phyloP scores from a whole-genome alignment of 345 rosid species.

The Acer campestre region DNA sequence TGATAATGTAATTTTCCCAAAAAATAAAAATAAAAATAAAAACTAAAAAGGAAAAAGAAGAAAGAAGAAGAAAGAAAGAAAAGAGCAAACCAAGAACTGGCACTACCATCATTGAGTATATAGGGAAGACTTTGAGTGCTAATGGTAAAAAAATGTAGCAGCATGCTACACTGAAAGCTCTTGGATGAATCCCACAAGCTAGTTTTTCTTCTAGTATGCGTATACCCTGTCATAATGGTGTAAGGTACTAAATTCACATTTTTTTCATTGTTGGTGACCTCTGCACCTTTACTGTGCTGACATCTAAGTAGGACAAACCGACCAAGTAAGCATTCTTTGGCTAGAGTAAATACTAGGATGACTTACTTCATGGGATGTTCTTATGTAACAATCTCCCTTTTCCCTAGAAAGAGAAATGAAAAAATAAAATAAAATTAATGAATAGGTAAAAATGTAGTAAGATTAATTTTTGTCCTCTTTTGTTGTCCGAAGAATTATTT shows the following conservation, averaged over 20 bases:
- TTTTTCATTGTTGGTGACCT: background rate
- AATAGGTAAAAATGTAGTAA: background rate
- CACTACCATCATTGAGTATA: background rate
- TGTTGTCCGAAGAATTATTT: background rate
- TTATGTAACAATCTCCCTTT: background rate
- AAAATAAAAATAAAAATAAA: background rate
- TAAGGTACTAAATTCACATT: background rate
- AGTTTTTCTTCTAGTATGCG: background rate
- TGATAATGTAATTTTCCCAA: background rate
- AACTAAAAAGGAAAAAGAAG: background rate
- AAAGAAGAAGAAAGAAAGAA: background rate
- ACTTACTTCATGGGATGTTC: background rate
- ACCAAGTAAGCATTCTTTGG: background rate
- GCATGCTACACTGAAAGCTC: background rate
- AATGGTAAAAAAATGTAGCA: background rate
- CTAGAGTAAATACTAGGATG: background rate
- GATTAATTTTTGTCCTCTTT: background rate
- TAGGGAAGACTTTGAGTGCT: background rate
- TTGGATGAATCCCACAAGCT: background rate
- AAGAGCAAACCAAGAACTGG: background rate
- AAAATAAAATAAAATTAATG: too few relatives aligned
- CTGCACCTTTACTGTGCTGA: background rate
- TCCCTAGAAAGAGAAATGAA: background rate
- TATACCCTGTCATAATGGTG: background rate
- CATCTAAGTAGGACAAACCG: background rate